Percentiles rank a stretch among this genome's conserved stretches.
These are phyloP conservation scores for Oxyria digyna DNA, from an alignment of 148 eudicot genomes.

Conservation along the genomic window DNA sequence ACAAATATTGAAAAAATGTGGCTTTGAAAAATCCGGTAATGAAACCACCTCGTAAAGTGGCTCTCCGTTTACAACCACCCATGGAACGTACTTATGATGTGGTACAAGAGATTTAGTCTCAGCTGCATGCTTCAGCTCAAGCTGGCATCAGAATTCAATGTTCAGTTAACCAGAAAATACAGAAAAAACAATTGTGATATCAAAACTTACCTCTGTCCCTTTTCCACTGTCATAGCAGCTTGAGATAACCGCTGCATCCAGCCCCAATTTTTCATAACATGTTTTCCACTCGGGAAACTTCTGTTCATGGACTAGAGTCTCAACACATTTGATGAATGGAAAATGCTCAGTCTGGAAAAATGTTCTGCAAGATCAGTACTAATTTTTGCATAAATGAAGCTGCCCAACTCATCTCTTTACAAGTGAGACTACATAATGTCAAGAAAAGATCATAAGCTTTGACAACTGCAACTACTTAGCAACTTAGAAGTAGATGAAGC, in stretches of 20 bases:
- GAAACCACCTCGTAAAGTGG: slow-evolving; percentile 64
- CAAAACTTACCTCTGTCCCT: slow-evolving; percentile 53
- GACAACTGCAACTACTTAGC: too few species aligned
- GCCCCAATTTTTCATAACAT: slow-evolving; percentile 37
- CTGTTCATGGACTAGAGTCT: slow-evolving; percentile 33
- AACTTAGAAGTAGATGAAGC: too few species aligned
- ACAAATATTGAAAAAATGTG: neutral
- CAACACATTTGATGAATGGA: slow-evolving; percentile 60
- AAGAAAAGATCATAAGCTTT: neutral
- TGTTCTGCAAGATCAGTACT: neutral
- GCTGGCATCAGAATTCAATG: slow-evolving; percentile 34
- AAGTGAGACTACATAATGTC: too few species aligned
- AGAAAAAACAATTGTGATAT: neutral
- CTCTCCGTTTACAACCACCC: slow-evolving; percentile 77
- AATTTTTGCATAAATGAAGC: neutral
- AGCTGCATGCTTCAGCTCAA: slow-evolving; percentile 55
- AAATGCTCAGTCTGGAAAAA: slow-evolving; percentile 46
- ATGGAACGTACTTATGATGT: slow-evolving; percentile 69
- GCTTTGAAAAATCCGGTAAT: neutral
- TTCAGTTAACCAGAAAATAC: neutral
- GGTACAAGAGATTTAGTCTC: slow-evolving; percentile 55
- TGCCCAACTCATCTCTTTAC: neutral
- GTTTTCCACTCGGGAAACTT: slow-evolving; percentile 48
- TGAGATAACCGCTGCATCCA: slow-evolving; percentile 34
- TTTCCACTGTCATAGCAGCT: slow-evolving; percentile 32